Evolutionary conservation across 2,329 filamentous ascomycete species (phyloP), one percentile per base, ranked within the genome.

Genomic region (Claviceps cyperi): DNA sequence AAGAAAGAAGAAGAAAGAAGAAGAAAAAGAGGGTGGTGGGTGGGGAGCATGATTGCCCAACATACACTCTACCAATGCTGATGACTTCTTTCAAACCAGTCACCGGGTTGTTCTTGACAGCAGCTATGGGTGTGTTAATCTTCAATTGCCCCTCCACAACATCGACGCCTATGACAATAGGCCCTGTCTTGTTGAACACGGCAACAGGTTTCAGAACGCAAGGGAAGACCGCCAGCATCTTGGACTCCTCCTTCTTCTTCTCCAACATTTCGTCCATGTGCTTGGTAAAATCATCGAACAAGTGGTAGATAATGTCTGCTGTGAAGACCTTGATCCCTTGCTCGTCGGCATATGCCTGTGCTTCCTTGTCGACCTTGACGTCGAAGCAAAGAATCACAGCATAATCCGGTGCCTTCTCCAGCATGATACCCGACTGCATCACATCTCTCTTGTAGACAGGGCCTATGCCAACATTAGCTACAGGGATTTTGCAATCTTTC

Each of bases 351-450:
- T 97, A 94, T 9, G 79, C 76, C 57, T 84, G 81, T 0, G 92
- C 92, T 64, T 98, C 92, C 68, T 95, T 97, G 71, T 98, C 92
- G 15, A 98, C 87, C 73, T 96, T 97, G 70, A 98, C 92, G 66
- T 98, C 94, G 76, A 98, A 98, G 67, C 92, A 97, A 47, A 98
- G 81, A 92, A 98, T 98, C 64, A 97, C 87, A n/a, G 92, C 92
- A 59, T 83, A 94, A 64, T 98, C 90, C 57, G 88, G 88, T 15
- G 83, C 78, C 72, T 96, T 97, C 69, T 98, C 92, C 61, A 97
- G 67, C 92, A 98, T 98, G 58, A 87, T 85, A 62, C 88, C 90
- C 73, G 87, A 77, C 81, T 83, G 90, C 78, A 97, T 92, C 50
- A 98, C 86, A 68, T 98, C 92, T 61, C 92, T 87, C 75, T 96